phyloP scores from a whole-genome alignment of 176 grass and related monocot genomes.

The Eleusine coracana region DNA sequence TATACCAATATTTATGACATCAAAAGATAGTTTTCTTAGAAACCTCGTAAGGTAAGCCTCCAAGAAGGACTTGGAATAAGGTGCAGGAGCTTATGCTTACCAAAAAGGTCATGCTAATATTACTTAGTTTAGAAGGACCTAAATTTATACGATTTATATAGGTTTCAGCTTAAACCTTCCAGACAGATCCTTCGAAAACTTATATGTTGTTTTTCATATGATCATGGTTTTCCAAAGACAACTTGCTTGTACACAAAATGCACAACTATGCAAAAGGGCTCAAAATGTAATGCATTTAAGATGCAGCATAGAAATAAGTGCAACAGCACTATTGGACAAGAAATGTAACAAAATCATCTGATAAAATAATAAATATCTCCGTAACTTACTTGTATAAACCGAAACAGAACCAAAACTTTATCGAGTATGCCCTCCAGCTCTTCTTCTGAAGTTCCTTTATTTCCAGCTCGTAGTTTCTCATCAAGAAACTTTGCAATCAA shows the following conservation, averaged over 20 bases:
- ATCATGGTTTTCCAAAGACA: neutral
- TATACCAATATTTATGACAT: neutral
- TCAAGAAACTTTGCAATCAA: conserved; percentile 99
- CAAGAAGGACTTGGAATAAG: neutral
- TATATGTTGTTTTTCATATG: neutral
- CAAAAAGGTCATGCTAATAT: neutral
- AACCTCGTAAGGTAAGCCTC: neutral
- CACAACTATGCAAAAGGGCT: neutral
- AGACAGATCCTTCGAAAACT: neutral
- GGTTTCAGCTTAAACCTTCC: neutral
- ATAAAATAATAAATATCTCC: conserved; percentile 15
- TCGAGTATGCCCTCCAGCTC: conserved; percentile 97
- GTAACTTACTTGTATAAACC: conserved; percentile 95
- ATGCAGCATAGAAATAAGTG: neutral
- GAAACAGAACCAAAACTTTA: conserved; percentile 97
- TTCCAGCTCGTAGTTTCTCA: conserved; percentile 98
- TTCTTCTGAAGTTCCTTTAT: conserved; percentile 99
- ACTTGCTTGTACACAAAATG: neutral
- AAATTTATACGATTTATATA: neutral
- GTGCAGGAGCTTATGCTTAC: neutral
- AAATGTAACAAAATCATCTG: neutral
- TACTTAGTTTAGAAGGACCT: neutral
- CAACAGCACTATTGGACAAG: neutral
- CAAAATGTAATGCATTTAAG: conserved; percentile 4
- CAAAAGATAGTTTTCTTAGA: conserved; percentile 14